Evolutionary conservation across 192 early-diverging fungal genomes (phyloP).

Genomic region (Geranomyces michiganensis): DNA sequence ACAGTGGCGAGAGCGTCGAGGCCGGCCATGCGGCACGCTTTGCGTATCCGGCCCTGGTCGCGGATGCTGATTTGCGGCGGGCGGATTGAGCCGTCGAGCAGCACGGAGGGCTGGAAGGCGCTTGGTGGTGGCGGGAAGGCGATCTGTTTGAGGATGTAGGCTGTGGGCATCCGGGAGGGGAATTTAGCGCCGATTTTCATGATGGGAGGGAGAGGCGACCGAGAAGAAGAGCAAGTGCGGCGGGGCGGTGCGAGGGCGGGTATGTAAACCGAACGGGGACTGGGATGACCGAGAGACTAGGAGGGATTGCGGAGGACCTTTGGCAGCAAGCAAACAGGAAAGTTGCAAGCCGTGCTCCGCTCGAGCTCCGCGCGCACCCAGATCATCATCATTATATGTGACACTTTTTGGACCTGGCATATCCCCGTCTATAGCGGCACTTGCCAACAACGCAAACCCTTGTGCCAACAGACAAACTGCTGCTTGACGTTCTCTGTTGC

Average conservation of each 20-base stretch:
- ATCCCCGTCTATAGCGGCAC: no score
- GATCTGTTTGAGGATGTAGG: conserved; percentile 50
- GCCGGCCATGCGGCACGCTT: conserved; percentile 45
- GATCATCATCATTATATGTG: no score
- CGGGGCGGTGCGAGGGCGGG: neutral
- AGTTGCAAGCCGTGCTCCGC: no score
- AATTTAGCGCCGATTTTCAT: conserved; percentile 38
- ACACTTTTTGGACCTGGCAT: no score
- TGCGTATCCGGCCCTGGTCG: conserved; percentile 46
- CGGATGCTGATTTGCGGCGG: conserved; percentile 41
- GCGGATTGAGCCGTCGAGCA: conserved; percentile 35
- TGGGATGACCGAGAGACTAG: no score
- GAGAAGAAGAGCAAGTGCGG: neutral
- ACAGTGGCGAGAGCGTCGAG: conserved; percentile 37
- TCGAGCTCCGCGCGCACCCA: no score
- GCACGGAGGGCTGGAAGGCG: conserved; percentile 19
- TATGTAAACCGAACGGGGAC: neutral
- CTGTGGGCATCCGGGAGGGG: conserved; percentile 47
- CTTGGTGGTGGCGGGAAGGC: conserved; percentile 45
- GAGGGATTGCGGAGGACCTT: no score
- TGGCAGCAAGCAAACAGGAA: no score
- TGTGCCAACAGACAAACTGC: no score
- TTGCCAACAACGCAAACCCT: no score
- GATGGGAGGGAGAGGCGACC: neutral
- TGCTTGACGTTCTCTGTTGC: no score